Evolutionary conservation across 306 rosid species (phyloP), one percentile per base, ranked within the genome.

Genomic region (Sphenostylis stenocarpa): DNA sequence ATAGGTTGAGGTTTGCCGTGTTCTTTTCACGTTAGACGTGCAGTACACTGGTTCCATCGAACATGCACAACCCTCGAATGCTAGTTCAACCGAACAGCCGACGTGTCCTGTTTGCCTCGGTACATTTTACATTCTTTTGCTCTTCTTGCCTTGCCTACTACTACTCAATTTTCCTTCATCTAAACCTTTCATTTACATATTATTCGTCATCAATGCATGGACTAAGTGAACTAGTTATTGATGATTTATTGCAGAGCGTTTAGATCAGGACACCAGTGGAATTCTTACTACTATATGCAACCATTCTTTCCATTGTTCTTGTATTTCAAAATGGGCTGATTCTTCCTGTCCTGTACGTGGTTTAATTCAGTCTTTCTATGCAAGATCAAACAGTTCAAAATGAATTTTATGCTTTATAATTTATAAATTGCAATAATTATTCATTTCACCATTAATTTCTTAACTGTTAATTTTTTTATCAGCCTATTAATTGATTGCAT

Each of bases 231-330:
- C 28, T 12, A 41, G 16, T 12, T 41, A 41, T 52, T 52, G 9
- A 7, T 52, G 14, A 52, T 2, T 58, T 79, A 24, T 44, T 83
- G 80, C 90, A 95, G 98, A 95, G 84, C 88, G 93, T 57, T 77
- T 95, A 74, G 98, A 95, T 86, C 97, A 90, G 86, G 98, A 90
- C 60, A 79, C 82, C 3, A 24, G 91, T 80, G 97, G 98, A 82
- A 95, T 92, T 69, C 98, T 95, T 56, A 95, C 97, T 9, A 95
- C 97, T 45, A 95, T 95, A 61, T 95, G 98, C 89, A 95, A 95
- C 74, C 98, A 95, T 85, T 95, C 98, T 79, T 95, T 95, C 77
- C 98, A 95, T 60, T 87, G 93, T 75, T 95, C 98, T 2, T 92
- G 98, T 67, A 95, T 95, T 81, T 95, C 98, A 63, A 95, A 90